Percentiles rank a stretch among this genome's conserved stretches.
Evolutionary conservation across 2,329 filamentous ascomycete genomes (phyloP).

Genomic region (Chrysoporthe cubensis): DNA sequence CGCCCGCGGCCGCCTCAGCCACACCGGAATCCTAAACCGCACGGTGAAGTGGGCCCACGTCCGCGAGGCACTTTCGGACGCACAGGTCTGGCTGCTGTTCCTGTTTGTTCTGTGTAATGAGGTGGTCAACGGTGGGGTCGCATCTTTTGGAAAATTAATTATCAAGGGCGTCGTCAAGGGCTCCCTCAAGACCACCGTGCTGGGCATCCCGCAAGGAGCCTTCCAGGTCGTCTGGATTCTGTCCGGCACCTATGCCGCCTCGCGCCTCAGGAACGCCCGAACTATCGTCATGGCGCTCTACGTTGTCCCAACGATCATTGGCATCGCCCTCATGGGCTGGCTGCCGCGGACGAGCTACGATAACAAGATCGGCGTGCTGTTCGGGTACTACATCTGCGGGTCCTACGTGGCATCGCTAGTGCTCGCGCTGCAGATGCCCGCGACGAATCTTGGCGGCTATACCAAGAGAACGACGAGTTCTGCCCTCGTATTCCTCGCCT

Average conservation of each 20-base stretch:
- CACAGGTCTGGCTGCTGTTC: constrained; percentile 50
- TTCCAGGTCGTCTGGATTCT: constrained; percentile 60
- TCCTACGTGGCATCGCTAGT: constrained; percentile 56
- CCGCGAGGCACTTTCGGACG: constrained; percentile 48
- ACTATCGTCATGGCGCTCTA: constrained; percentile 58
- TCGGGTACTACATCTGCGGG: constrained; percentile 55
- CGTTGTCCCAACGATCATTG: constrained; percentile 55
- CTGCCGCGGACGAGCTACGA: constrained; percentile 38
- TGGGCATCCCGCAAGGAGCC: constrained; percentile 58
- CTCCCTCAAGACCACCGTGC: constrained; percentile 51
- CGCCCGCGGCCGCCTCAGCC: constrained; percentile 40
- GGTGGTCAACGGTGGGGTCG: constrained; percentile 51
- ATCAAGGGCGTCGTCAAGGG: constrained; percentile 53
- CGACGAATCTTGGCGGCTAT: constrained; percentile 52
- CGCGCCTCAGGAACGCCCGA: constrained; percentile 52
- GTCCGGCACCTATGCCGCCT: constrained; percentile 55
- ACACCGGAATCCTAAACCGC: constrained; percentile 51
- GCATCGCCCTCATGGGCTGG: constrained; percentile 54
- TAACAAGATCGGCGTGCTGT: constrained; percentile 51
- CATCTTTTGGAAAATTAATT: constrained; percentile 53
- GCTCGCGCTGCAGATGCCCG: constrained; percentile 56
- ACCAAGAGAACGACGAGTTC: constrained; percentile 51
- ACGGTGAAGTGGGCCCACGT: constrained; percentile 53
- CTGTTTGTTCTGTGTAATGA: constrained; percentile 56
- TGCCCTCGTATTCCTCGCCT: constrained; percentile 50